These are phyloP conservation scores for Cyberlindnera suaveolens DNA, from an alignment of 805 yeast species.

Conservation along the genomic window DNA sequence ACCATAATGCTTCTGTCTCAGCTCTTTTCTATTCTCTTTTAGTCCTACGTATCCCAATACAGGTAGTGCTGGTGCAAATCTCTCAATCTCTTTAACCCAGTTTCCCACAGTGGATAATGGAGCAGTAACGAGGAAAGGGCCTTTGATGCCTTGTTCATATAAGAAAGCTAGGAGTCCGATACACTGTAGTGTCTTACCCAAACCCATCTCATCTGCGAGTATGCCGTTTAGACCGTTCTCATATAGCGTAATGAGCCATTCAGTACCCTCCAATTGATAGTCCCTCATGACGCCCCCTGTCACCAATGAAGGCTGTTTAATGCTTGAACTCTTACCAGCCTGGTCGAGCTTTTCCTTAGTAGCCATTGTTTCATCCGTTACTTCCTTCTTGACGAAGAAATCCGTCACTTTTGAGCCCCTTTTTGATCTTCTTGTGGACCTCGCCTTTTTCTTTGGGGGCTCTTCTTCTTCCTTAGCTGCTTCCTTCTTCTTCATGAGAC, in stretches of 20 bases:
- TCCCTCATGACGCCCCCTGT: constrained; percentile 63
- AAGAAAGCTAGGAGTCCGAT: constrained; percentile 72
- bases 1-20: constrained; percentile 29
- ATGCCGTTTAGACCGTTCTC: constrained; percentile 95
- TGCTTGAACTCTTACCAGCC: constrained; percentile 6
- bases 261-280: constrained; percentile 85
- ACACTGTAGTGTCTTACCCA: constrained; percentile 90
- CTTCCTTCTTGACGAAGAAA: constrained; percentile 15
- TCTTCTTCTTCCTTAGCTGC: constrained; percentile 16
- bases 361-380: constrained; percentile 18
- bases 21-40: constrained; percentile 45
- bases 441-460: constrained; percentile 15
- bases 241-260: constrained; percentile 83
- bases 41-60: constrained; percentile 60
- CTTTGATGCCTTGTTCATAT: constrained; percentile 69
- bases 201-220: constrained; percentile 96
- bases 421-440: constrained; percentile 18
- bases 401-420: constrained; percentile 14
- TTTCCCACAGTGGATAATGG: constrained; percentile 83
- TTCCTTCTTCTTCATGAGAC: constrained; percentile 29
- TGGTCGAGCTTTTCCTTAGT: constrained; percentile 18
- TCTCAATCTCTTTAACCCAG: constrained; percentile 70
- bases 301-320: constrained; percentile 49
- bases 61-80: constrained; percentile 66
- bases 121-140: constrained; percentile 74